Conservation (phyloP, 2,329 filamentous ascomycete genomes). For the Ophiostoma sp. region DNA sequence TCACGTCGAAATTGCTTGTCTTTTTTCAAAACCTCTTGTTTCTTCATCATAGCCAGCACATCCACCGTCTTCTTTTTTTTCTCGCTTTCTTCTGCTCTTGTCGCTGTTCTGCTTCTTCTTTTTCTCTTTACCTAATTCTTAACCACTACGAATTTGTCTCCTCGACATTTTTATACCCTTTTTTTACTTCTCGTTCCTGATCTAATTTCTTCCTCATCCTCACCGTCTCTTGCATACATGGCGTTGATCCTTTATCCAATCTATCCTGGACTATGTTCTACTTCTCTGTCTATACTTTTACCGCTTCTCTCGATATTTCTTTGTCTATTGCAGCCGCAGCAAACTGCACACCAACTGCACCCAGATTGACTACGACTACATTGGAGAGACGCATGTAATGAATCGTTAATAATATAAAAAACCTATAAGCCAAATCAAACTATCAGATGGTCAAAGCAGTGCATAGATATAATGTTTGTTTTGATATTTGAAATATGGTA, state of each 20-base stretch:
- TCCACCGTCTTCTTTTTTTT: background rate
- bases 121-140: background rate
- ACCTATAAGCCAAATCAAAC: background rate
- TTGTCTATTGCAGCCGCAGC: slow-evolving; percentile 13
- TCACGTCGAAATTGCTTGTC: background rate
- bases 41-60: background rate
- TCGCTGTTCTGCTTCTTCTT: background rate
- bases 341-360: slow-evolving; percentile 13
- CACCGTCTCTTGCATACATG: background rate
- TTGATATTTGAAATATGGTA: background rate
- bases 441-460: background rate
- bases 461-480: background rate
- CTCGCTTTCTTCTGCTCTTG: background rate
- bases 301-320: background rate
- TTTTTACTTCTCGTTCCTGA: background rate
- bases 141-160: background rate
- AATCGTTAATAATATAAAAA: slow-evolving; percentile 2
- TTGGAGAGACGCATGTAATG: slow-evolving; percentile 4
- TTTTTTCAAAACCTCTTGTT: background rate
- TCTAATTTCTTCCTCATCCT: background rate
- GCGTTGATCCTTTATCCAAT: background rate
- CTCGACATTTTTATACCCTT: slow-evolving; percentile 13
- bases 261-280: background rate
- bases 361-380: slow-evolving; percentile 11
- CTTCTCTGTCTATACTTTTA: slow-evolving; percentile 9